phyloP scores from a whole-genome alignment of 75 land plant species.

The Picea glauca region DNA sequence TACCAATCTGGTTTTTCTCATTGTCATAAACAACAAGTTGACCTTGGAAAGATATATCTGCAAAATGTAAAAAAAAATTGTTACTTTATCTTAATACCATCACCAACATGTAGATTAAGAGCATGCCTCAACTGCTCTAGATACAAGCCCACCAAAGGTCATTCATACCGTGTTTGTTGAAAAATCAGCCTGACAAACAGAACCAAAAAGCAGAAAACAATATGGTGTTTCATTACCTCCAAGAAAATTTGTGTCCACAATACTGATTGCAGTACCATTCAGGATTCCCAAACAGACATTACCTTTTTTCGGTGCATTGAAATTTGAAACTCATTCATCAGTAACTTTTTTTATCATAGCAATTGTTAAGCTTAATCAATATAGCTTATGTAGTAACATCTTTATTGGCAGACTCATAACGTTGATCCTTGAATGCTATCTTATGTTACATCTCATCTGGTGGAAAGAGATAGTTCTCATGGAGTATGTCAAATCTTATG shows the following conservation, averaged over 20 bases:
- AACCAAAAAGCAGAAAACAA: neutral
- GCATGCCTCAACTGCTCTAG: too few species aligned
- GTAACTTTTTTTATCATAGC: too few species aligned
- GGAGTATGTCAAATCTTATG: neutral
- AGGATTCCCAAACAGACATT: too few species aligned
- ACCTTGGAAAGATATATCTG: too few species aligned
- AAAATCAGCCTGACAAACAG: neutral
- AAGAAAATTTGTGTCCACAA: slow-evolving; percentile 48
- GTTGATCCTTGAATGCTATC: too few species aligned
- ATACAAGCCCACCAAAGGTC: too few species aligned
- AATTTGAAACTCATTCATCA: too few species aligned
- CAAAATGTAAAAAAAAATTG: neutral
- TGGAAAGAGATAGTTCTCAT: too few species aligned
- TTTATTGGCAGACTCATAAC: too few species aligned
- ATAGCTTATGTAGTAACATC: neutral
- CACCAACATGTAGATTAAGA: neutral
- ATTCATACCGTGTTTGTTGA: neutral
- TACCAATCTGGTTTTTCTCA: neutral
- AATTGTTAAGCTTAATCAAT: neutral
- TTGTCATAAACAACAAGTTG: too few species aligned
- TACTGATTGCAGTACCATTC: neutral
- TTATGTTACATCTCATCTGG: too few species aligned
- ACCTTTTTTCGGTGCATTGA: too few species aligned
- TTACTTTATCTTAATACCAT: neutral
- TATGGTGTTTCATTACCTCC: slow-evolving; percentile 52